These are phyloP conservation scores for Aspergillus intermedius DNA, from an alignment of 2,329 filamentous ascomycete species.

Conservation along the genomic window DNA sequence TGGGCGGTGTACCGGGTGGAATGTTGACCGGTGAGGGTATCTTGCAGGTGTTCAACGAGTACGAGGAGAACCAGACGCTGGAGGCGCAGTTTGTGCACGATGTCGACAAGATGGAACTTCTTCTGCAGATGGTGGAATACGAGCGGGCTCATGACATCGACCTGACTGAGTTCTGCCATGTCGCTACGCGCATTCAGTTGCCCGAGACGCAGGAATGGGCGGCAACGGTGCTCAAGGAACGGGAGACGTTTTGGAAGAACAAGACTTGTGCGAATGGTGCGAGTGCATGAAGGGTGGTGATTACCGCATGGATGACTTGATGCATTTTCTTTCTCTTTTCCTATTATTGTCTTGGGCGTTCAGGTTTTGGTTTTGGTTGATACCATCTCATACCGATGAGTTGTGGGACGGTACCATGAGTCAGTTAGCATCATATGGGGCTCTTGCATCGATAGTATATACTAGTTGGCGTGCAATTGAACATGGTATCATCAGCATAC, in stretches of 20 bases:
- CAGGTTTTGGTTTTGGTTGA: constrained; percentile 4
- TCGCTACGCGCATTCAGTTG: constrained; percentile 64
- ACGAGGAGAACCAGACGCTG: constrained; percentile 76
- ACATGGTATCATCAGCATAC: neutral
- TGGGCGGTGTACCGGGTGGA: constrained; percentile 70
- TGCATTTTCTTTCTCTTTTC: neutral
- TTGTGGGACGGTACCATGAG: neutral
- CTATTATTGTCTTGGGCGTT: neutral
- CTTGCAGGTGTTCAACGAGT: constrained; percentile 82
- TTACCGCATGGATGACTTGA: neutral
- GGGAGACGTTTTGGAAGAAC: constrained; percentile 63
- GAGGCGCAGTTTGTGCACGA: constrained; percentile 92
- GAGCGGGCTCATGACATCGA: constrained; percentile 69
- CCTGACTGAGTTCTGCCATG: constrained; percentile 79
- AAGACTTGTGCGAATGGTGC: constrained; percentile 10
- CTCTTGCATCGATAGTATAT: too few relatives aligned
- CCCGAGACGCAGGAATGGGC: constrained; percentile 78
- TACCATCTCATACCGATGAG: constrained; percentile 11
- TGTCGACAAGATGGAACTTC: constrained; percentile 91
- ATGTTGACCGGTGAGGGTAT: constrained; percentile 60
- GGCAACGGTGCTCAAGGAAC: constrained; percentile 66
- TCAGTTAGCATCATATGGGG: neutral
- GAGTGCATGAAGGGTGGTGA: neutral
- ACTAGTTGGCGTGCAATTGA: neutral
- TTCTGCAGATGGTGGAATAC: constrained; percentile 95